phyloP scores from a whole-genome alignment of 768 basidiomycete species.

The Boletus subcaerulescens region DNA sequence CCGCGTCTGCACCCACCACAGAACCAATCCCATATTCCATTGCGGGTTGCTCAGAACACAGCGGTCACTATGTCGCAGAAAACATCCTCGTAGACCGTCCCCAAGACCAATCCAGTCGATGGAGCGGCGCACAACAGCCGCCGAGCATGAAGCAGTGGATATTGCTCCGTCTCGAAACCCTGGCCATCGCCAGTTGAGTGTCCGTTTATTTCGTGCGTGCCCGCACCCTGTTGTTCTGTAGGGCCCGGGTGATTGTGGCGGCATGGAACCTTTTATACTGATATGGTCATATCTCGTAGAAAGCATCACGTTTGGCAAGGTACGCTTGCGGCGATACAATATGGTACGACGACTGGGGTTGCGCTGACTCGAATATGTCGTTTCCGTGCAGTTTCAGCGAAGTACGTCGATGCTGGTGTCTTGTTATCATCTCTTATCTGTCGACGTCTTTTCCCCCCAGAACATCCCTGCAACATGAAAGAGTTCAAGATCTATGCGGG shows the following conservation, averaged over 20 bases:
- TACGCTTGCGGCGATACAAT: slow-evolving; percentile 24
- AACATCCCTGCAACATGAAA: slow-evolving; percentile 83
- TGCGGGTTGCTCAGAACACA: slow-evolving; percentile 64
- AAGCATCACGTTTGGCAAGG: slow-evolving; percentile 80
- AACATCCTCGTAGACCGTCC: slow-evolving; percentile 68
- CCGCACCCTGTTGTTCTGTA: background rate
- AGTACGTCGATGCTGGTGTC: slow-evolving; percentile 17
- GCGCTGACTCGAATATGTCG: background rate
- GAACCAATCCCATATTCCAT: slow-evolving; percentile 50
- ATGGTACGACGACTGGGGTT: background rate
- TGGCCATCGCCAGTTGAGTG: slow-evolving; percentile 65
- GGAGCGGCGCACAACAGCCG: slow-evolving; percentile 67
- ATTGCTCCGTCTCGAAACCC: slow-evolving; percentile 56
- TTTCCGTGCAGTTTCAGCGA: slow-evolving; percentile 17
- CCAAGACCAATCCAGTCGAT: slow-evolving; percentile 63
- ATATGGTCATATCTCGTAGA: slow-evolving; percentile 36
- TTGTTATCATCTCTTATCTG: background rate
- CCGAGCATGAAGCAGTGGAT: slow-evolving; percentile 67
- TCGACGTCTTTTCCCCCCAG: slow-evolving; percentile 33
- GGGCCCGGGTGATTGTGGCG: too few species aligned
- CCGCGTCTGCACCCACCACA: too few species aligned
- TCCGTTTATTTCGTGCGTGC: background rate
- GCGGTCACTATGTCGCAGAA: slow-evolving; percentile 63
- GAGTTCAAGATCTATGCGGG: slow-evolving; percentile 76
- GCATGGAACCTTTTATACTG: too few species aligned